Evolutionary conservation across 2,329 filamentous ascomycete species (phyloP), one percentile per base, ranked within the genome.

Genomic region (Monosporascus sp.): DNA sequence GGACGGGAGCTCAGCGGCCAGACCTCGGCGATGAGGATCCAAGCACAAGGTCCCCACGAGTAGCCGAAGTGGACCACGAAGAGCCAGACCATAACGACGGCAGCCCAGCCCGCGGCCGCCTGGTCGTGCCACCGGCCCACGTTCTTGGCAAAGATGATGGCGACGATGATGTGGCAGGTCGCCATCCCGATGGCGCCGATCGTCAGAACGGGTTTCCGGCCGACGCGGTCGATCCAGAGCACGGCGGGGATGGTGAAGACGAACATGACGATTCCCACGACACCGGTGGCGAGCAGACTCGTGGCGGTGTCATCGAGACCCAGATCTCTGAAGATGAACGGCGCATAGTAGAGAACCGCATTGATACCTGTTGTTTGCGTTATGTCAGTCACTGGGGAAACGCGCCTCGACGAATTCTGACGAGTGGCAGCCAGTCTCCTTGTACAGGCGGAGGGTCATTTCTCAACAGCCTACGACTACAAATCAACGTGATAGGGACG

Each of bases 41-140:
- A 91, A 0, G 84, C 80, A 61, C 83, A 86, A 2, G 87, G 87
- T 0, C 87, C 86, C 87, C 87, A 91, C 0, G 80, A 84, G 65
- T 89, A 90, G 31, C 85, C 88, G 63, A 91, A 91, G 68, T 88
- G 81, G 31, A 89, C 74, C 28, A 89, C 83, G 58, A 88, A 91
- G 0, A 91, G 75, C 87, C 87, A 91, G 8, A 88, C 82, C 80
- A 88, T 86, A 50, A 66, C 72, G 2, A 78, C 74, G 6, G 78
- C 85, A 0, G 86, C 87, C 88, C 88, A 91, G 1, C 87, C 87
- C 0, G 86, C 85, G 0, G 78, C 80, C 7, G 68, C 61, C 56
- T 90, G 78, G 0, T 72, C 65, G 0, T 69, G 65, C 76, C 86
- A 91, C 3, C 76, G 69, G 57, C 81, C 65, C n/a, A 82, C 71